Evolutionary conservation across 108 stramenopile genomes (phyloP), one percentile per base, ranked within the genome.

Genomic region (Fistulifera pelliculosa): DNA sequence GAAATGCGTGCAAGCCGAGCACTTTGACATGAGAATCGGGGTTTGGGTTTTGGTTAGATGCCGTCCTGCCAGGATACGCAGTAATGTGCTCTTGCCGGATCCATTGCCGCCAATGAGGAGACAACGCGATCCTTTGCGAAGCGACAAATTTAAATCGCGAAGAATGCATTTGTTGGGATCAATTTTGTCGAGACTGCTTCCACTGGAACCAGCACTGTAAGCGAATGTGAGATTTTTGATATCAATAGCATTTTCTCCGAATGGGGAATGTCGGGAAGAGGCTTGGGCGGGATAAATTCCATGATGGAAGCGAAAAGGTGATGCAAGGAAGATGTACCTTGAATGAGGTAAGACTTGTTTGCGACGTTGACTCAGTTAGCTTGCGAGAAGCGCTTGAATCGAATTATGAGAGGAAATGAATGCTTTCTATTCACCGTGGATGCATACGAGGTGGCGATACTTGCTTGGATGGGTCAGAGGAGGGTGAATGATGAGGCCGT

Each of bases 81-180:
- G 60, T 39, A 98, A 63, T 0, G 98, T 97, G n/a, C 79, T 79
- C 72, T 97, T 97, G 10, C 40, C 61, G 13, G 49, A 62, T 19
- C 94, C 94, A 49, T 96, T 96, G 65, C 85, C 82, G 16, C 94
- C 94, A 35, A 93, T 77, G 44, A 96, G 71, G 11, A 96, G 68
- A 60, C 86, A 90, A 14, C 92, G 70, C 8, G 82, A 77, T 24
- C 92, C 92, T 1, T 62, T 75, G 17, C 71, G 66, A 8, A 96
- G 61, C 17, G 62, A 60, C 13, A 93, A 51, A 68, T 74, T 76
- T 17, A 93, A 58, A 47, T 78, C 65, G 0, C 74, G 16, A 3
- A 96, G 63, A 16, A 83, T 73, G 2, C 38, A 43, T 8, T 61
- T 54, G 18, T 66, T 54, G 24, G 57, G 41, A 11, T 68, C 35